Conservation (phyloP, 768 basidiomycete genomes). For the Lentinula aciculospora region DNA sequence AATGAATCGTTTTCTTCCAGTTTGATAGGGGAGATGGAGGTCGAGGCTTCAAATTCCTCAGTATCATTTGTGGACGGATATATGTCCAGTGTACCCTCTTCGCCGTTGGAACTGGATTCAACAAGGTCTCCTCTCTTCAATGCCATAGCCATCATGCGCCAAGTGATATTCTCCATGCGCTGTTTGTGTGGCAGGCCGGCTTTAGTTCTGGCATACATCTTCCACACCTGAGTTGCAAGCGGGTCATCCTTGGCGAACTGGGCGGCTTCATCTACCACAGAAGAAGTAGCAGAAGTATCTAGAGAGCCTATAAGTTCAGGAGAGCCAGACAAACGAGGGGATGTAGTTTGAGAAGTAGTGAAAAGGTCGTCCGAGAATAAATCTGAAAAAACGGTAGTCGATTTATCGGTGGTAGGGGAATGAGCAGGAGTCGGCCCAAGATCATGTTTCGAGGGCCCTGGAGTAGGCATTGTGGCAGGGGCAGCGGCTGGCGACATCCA, state of each 20-base stretch:
- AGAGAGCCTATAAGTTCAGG: slow-evolving; percentile 40
- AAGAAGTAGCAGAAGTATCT: slow-evolving; percentile 35
- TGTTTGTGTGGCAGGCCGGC: slow-evolving; percentile 87
- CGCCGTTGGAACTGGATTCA: slow-evolving; percentile 39
- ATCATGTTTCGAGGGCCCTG: slow-evolving; percentile 31
- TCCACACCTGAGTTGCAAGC: slow-evolving; percentile 94
- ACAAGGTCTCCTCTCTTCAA: slow-evolving; percentile 47
- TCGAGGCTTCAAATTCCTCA: neutral
- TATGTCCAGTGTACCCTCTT: slow-evolving; percentile 57
- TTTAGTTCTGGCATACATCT: slow-evolving; percentile 89
- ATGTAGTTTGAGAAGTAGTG: slow-evolving; percentile 36
- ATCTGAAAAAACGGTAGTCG: slow-evolving; percentile 54
- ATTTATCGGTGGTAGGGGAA: slow-evolving; percentile 44
- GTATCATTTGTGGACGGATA: slow-evolving; percentile 5
- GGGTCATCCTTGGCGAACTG: slow-evolving; percentile 79
- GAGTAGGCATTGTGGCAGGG: slow-evolving; percentile 35
- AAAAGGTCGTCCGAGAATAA: slow-evolving; percentile 72
- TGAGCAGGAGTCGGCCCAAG: slow-evolving; percentile 26
- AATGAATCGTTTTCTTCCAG: slow-evolving; percentile 15
- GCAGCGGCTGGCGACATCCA: slow-evolving; percentile 77
- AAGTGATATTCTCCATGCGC: slow-evolving; percentile 96
- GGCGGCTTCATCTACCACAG: slow-evolving; percentile 45
- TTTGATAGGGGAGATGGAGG: neutral
- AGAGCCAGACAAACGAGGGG: slow-evolving; percentile 62
- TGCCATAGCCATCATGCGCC: slow-evolving; percentile 97